Evolutionary conservation across 2,329 filamentous ascomycete genomes (phyloP).

Genomic region (Beauveria sp.): DNA sequence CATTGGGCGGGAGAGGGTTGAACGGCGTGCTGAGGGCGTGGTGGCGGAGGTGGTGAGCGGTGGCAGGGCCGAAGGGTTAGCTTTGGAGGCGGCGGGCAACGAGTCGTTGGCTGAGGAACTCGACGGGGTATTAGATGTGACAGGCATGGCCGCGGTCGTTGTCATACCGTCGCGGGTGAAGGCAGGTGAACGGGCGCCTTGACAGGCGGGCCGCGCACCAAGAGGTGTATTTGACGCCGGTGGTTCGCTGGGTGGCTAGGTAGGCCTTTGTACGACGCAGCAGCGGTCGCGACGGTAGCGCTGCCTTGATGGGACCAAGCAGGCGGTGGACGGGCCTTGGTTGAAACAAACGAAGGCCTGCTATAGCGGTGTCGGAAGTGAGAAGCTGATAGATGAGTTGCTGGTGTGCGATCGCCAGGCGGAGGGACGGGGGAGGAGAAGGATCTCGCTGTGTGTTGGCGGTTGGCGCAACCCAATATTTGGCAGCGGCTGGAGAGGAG

Average conservation of each 20-base stretch:
- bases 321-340: background rate
- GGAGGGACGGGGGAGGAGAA: background rate
- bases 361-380: background rate
- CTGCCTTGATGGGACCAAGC: background rate
- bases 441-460: background rate
- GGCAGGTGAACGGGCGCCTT: conserved; percentile 7
- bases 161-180: conserved; percentile 20
- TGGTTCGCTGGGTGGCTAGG: background rate
- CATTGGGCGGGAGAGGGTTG: conserved; percentile 55
- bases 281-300: background rate
- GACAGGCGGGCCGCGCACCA: conserved; percentile 9
- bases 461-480: conserved; percentile 9
- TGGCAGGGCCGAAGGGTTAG: conserved; percentile 46
- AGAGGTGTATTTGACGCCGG: conserved; percentile 2
- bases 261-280: background rate
- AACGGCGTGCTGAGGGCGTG: conserved; percentile 48
- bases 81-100: conserved; percentile 37
- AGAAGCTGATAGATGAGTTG: background rate
- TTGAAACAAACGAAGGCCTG: background rate
- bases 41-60: conserved; percentile 45
- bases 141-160: conserved; percentile 47
- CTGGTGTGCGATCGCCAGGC: background rate
- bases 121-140: conserved; percentile 42
- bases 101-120: conserved; percentile 43
- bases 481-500: conserved; percentile 9